Evolutionary conservation across 2,329 filamentous ascomycete genomes (phyloP).

Genomic region (Exophiala dermatitidis): DNA sequence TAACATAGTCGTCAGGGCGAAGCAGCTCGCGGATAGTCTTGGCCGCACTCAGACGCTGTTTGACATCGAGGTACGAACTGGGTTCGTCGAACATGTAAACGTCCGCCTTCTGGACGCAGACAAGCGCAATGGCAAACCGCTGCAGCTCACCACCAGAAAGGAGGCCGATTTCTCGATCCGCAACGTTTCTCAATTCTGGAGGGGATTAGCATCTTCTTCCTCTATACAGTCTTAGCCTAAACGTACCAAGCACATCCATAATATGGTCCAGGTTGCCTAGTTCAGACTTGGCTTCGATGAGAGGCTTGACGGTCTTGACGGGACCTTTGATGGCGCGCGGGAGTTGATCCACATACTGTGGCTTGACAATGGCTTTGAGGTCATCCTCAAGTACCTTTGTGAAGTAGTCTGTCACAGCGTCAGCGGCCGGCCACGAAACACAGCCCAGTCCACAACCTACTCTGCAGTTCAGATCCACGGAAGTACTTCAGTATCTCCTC

Average conservation of each 20-base stretch:
- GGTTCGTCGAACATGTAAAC: conserved; percentile 99
- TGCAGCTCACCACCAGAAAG: conserved; percentile 97
- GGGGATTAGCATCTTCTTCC: conserved; percentile 18
- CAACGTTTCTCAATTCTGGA: conserved; percentile 72
- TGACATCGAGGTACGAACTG: conserved; percentile 97
- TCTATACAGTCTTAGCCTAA: background rate
- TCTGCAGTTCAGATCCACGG: conserved; percentile 93
- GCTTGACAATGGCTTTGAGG: conserved; percentile 95
- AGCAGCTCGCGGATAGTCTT: conserved; percentile 87
- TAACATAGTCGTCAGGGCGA: conserved; percentile 85
- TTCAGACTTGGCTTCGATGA: conserved; percentile 69
- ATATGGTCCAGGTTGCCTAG: conserved; percentile 77
- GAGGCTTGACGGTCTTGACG: conserved; percentile 68
- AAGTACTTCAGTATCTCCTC: conserved; percentile 98
- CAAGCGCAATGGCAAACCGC: conserved; percentile 91
- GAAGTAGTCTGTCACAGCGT: conserved; percentile 68
- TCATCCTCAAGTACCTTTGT: conserved; percentile 97
- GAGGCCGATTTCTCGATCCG: conserved; percentile 80
- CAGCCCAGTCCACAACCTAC: conserved; percentile 46
- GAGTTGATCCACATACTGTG: conserved; percentile 98
- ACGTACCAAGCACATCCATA: conserved; percentile 62
- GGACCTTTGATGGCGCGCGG: conserved; percentile 81
- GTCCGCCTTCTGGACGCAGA: conserved; percentile 92
- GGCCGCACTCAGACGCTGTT: conserved; percentile 90
- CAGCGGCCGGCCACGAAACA: conserved; percentile 3